These are phyloP conservation scores for Pseudonitzschia pungens DNA, from an alignment of 108 stramenopile genomes.

Conservation along the genomic window DNA sequence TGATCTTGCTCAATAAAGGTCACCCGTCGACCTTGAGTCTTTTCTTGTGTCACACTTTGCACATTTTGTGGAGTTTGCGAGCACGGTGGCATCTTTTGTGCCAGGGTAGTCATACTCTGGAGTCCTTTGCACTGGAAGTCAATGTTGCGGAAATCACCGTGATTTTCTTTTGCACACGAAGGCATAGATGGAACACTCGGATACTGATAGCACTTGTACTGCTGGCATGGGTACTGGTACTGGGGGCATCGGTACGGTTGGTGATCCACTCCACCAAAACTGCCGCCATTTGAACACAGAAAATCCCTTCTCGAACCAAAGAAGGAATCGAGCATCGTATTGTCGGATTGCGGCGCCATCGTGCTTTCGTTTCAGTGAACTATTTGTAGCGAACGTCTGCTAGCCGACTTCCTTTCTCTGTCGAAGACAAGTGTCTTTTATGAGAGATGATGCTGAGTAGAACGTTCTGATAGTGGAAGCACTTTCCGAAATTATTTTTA, in stretches of 20 bases:
- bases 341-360: slow-evolving; percentile 4
- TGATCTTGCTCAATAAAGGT: slow-evolving; percentile 1
- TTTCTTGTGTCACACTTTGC: not conserved
- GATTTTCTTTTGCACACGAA: not conserved
- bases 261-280: not conserved
- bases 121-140: not conserved
- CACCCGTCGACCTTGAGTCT: not conserved
- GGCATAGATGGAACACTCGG: not conserved
- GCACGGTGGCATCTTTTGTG: slow-evolving; percentile 6
- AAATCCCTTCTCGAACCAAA: slow-evolving; percentile 2
- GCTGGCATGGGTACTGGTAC: not conserved
- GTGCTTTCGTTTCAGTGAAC: not conserved
- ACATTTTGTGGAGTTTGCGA: not conserved
- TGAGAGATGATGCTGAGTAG: not conserved
- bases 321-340: slow-evolving; percentile 7
- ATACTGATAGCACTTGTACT: slow-evolving; percentile 1
- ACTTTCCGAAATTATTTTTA: not conserved
- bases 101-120: not conserved
- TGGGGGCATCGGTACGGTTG: not conserved
- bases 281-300: slow-evolving; percentile 7
- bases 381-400: too few relatives aligned
- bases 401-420: not conserved
- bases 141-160: not conserved
- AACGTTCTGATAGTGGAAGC: not conserved
- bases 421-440: not conserved